phyloP scores from a whole-genome alignment of 1,139 yeast species.

The Kurtzmaniella quercitrusa region DNA sequence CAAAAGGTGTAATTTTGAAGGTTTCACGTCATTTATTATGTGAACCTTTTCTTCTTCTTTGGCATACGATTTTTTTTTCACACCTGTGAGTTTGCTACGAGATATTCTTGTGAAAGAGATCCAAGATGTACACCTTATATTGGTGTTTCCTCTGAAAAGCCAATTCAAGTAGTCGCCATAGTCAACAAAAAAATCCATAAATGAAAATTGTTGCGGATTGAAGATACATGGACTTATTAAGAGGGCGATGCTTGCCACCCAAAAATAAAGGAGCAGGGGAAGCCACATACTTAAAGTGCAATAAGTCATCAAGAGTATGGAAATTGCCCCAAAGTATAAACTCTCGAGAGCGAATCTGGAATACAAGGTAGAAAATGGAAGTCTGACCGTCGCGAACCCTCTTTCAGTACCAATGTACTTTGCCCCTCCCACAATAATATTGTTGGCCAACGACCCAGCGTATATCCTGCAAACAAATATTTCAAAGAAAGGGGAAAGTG shows the following conservation, averaged over 20 bases:
- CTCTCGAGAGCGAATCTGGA: conserved; percentile 46
- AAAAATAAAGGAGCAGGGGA: conserved; percentile 41
- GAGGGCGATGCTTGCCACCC: conserved; percentile 45
- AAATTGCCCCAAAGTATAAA: conserved; percentile 38
- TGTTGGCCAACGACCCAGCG: conserved; percentile 45
- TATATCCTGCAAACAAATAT: conserved; percentile 51
- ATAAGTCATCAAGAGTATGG: conserved; percentile 37
- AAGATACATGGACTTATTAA: conserved; percentile 46
- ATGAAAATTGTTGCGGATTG: conserved; percentile 50
- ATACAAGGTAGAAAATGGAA: conserved; percentile 40
- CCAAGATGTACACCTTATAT: conserved; percentile 33
- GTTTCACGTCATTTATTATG: conserved; percentile 31
- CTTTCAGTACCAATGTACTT: conserved; percentile 53
- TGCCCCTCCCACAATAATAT: conserved; percentile 51
- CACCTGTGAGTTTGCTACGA: conserved; percentile 43
- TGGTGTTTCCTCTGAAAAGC: conserved; percentile 44
- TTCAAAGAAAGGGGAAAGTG: conserved; percentile 51
- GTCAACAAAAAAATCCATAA: conserved; percentile 48
- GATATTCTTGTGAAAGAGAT: conserved; percentile 30
- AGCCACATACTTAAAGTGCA: conserved; percentile 48
- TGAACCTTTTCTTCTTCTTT: conserved; percentile 18
- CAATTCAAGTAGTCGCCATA: conserved; percentile 39
- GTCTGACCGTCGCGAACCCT: conserved; percentile 50
- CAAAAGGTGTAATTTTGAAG: conserved; percentile 34
- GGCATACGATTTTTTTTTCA: conserved; percentile 24